These are phyloP conservation scores for Starmerella bombi DNA, from an alignment of 805 yeast genomes.

Conservation along the genomic window DNA sequence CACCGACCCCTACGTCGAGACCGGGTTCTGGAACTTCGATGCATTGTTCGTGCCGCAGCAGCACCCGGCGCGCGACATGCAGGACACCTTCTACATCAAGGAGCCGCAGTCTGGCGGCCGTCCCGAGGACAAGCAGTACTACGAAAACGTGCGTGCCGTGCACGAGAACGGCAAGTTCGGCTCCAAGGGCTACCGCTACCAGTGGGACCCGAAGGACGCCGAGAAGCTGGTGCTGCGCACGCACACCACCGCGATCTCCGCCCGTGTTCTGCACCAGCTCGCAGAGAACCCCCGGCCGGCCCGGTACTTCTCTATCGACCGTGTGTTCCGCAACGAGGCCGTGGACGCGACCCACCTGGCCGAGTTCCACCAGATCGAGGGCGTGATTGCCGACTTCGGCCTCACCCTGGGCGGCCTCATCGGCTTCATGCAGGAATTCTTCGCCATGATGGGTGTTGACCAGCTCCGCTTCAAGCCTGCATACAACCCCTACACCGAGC, in stretches of 20 bases:
- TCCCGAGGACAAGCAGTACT: constrained; percentile 70
- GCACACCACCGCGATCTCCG: constrained; percentile 91
- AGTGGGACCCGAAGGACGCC: constrained; percentile 89
- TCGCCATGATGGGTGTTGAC: constrained; percentile 92
- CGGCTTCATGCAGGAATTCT: constrained; percentile 96
- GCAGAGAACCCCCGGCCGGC: constrained; percentile 79
- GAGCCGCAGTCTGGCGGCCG: constrained; percentile 73
- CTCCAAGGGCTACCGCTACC: constrained; percentile 95
- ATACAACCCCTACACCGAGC: constrained; percentile 98
- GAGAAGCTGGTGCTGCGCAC: constrained; percentile 88
- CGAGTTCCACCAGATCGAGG: constrained; percentile 98
- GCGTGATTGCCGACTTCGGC: constrained; percentile 94
- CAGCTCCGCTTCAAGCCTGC: constrained; percentile 96
- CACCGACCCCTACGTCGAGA: constrained; percentile 92
- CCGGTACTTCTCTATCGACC: constrained; percentile 87
- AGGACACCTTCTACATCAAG: constrained; percentile 93
- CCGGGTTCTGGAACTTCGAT: constrained; percentile 98
- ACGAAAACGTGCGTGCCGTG: constrained; percentile 64
- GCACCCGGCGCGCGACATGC: constrained; percentile 98
- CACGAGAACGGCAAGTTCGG: constrained; percentile 87
- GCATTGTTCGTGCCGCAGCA: constrained; percentile 95
- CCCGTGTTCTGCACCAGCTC: constrained; percentile 72
- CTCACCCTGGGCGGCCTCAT: constrained; percentile 90
- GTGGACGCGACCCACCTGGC: constrained; percentile 99
- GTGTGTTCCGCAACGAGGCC: constrained; percentile 98